These are phyloP conservation scores for Phytophthora syringae DNA, from an alignment of 352 stramenopile genomes.

Conservation along the genomic window DNA sequence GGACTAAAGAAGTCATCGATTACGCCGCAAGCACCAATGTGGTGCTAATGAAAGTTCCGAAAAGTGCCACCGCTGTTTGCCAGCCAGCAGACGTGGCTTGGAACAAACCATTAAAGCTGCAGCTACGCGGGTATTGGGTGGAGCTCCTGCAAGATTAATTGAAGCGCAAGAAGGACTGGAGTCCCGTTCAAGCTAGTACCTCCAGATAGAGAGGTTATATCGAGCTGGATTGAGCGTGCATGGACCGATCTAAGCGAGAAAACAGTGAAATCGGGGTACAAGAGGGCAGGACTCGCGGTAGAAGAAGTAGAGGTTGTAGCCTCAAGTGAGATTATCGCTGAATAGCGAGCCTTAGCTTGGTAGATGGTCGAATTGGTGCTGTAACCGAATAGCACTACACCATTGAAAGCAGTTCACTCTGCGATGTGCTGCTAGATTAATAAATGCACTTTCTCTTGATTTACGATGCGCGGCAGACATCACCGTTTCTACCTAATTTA, in stretches of 20 bases:
- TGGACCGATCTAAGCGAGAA: neutral
- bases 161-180: neutral
- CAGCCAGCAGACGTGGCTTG: neutral
- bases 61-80: neutral
- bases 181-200: neutral
- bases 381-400: neutral
- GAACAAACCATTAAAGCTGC: neutral
- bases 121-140: neutral
- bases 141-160: neutral
- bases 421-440: constrained; percentile 11
- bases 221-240: constrained; percentile 2
- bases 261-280: neutral
- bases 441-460: neutral
- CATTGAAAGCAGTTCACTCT: constrained; percentile 10
- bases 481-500: neutral
- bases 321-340: constrained; percentile 5
- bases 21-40: neutral
- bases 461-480: constrained; percentile 6
- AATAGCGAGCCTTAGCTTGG: constrained; percentile 1
- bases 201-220: constrained; percentile 1
- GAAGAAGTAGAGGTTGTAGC: constrained; percentile 7
- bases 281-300: neutral
- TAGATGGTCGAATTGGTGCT: constrained; percentile 4
- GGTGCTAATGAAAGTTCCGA: neutral
- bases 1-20: no score